A percentile compares a stretch with the other conserved stretches of the same genome.
These are phyloP conservation scores for Chernovozyma aurita DNA, from an alignment of 1,139 yeast species.

Conservation along the genomic window DNA sequence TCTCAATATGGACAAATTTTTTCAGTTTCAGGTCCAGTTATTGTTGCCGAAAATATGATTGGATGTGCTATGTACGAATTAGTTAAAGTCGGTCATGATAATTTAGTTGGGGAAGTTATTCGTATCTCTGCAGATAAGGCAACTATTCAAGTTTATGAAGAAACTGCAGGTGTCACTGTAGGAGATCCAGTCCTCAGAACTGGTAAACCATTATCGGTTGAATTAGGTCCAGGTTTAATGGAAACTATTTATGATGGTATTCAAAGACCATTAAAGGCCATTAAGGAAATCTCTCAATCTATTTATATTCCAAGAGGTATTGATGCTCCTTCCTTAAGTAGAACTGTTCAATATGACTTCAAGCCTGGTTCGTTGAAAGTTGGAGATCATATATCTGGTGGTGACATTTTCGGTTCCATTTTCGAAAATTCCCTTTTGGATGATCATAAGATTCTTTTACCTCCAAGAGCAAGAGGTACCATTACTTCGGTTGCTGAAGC, in stretches of 20 bases:
- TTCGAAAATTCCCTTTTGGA: slow-evolving; percentile 88
- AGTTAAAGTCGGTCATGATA: slow-evolving; percentile 95
- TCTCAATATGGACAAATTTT: slow-evolving; percentile 82
- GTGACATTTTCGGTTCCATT: slow-evolving; percentile 92
- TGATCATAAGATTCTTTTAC: slow-evolving; percentile 90
- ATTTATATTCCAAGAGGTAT: slow-evolving; percentile 98
- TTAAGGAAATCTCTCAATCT: slow-evolving; percentile 78
- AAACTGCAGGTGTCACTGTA: slow-evolving; percentile 97
- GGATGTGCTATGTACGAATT: slow-evolving; percentile 99
- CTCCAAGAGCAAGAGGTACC: slow-evolving; percentile 99
- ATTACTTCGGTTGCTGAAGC: slow-evolving; percentile 82
- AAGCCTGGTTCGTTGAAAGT: slow-evolving; percentile 74
- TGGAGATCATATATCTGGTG: slow-evolving; percentile 98
- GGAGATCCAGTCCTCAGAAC: slow-evolving; percentile 98
- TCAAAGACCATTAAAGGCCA: slow-evolving; percentile 95
- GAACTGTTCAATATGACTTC: slow-evolving; percentile 80
- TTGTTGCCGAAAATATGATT: slow-evolving; percentile 96
- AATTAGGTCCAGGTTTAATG: slow-evolving; percentile 98
- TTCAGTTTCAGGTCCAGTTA: slow-evolving; percentile 97
- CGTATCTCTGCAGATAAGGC: slow-evolving; percentile 96
- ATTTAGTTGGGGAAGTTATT: slow-evolving; percentile 95
- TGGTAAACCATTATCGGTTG: slow-evolving; percentile 96
- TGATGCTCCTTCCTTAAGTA: slow-evolving; percentile 88
- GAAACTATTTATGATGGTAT: slow-evolving; percentile 99
- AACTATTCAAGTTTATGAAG: slow-evolving; percentile 97